phyloP scores from a whole-genome alignment of 2,329 filamentous ascomycete genomes.

The Fonsecaea nubica region DNA sequence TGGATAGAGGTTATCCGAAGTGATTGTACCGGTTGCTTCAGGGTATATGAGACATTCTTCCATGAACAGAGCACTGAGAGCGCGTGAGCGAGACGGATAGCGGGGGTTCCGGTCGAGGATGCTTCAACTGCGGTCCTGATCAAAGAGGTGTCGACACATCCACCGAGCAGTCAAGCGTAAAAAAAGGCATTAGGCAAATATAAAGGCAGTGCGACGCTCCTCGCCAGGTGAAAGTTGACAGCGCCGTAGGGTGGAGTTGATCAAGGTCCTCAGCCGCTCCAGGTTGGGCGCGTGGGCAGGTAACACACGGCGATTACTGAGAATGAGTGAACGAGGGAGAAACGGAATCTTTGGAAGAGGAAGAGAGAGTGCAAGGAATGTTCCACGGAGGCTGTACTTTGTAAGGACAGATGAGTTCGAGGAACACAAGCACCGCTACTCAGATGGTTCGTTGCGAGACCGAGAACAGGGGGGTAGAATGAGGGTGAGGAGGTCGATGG shows the following conservation, averaged over 20 bases:
- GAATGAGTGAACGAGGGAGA: not conserved
- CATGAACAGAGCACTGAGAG: not conserved
- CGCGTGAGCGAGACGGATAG: not conserved
- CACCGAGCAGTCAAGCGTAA: not conserved
- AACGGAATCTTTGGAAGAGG: not conserved
- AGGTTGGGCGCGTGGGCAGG: not conserved
- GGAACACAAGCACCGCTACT: not conserved
- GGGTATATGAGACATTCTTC: conserved; percentile 9
- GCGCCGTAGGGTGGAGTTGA: not conserved
- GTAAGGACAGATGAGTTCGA: not conserved
- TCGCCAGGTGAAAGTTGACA: conserved; percentile 4
- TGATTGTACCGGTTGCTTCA: not conserved
- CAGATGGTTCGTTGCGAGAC: not conserved
- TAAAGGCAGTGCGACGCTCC: not conserved
- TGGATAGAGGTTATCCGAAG: not conserved
- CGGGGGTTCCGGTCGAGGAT: not conserved
- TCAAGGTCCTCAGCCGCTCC: conserved; percentile 8
- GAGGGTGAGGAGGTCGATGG: not conserved
- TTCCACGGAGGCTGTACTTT: not conserved
- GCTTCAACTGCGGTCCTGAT: not conserved
- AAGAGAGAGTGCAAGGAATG: not conserved
- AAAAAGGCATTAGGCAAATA: not conserved
- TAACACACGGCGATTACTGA: not conserved
- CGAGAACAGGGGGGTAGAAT: conserved; percentile 1
- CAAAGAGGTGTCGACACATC: not conserved